phyloP scores from a whole-genome alignment of 371 early-diverging fungal species.

The Dentiscutata heterogama region DNA sequence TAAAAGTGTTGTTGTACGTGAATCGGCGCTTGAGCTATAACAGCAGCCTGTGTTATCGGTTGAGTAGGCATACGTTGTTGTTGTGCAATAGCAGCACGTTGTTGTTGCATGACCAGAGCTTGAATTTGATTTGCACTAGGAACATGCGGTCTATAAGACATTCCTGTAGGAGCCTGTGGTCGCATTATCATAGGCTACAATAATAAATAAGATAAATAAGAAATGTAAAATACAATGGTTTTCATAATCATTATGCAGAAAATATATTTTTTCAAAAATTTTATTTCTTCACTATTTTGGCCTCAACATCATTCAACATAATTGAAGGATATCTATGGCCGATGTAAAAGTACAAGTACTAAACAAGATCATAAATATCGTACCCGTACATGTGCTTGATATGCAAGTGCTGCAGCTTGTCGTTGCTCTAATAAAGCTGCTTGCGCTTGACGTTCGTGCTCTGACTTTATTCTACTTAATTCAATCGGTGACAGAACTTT shows the following conservation, averaged over 20 bases:
- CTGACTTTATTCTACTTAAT: slow-evolving; percentile 26
- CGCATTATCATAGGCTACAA: slow-evolving; percentile 4
- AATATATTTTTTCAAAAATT: too few relatives aligned
- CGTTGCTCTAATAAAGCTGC: slow-evolving; percentile 20
- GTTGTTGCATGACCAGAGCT: slow-evolving; percentile 18
- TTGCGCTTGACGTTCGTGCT: slow-evolving; percentile 40
- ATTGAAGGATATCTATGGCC: too few relatives aligned
- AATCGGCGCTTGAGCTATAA: background rate
- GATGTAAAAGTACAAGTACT: background rate
- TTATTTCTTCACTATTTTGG: too few relatives aligned
- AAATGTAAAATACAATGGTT: background rate
- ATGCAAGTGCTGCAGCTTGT: slow-evolving; percentile 41
- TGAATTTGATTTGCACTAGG: slow-evolving; percentile 18
- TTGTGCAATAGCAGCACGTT: background rate
- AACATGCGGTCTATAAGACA: background rate
- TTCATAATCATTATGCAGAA: too few relatives aligned
- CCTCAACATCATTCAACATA: too few relatives aligned
- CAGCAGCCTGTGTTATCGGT: background rate
- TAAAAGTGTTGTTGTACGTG: slow-evolving; percentile 2
- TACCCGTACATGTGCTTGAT: slow-evolving; percentile 31
- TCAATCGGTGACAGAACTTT: slow-evolving; percentile 27
- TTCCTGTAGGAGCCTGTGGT: background rate
- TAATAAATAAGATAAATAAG: background rate
- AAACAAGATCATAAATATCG: background rate
- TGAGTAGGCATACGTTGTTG: slow-evolving; percentile 25